Evolutionary conservation across 306 rosid genomes (phyloP), one percentile per base, ranked within the genome.

Genomic region (Sesbania bispinosa): DNA sequence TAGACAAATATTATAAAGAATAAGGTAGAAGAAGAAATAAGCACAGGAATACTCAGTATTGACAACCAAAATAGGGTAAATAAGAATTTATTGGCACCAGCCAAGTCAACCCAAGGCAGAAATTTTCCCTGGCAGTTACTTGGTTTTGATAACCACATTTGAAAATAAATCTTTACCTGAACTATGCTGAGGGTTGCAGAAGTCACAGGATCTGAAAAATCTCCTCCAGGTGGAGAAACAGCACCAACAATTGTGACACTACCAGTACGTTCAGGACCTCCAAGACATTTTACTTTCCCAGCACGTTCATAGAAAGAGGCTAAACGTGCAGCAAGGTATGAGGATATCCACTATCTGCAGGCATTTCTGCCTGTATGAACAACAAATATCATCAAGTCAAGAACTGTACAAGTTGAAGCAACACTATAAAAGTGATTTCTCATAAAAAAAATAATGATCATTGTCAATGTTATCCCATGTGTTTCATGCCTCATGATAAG

Each of bases 361-460:
- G 99, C 99, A 95, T 95, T 85, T 95, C 99, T 6, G 99, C 99
- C 99, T 95, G 86, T n/a, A n/a, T n/a, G n/a, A n/a, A n/a, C n/a
- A n/a, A n/a, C n/a, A n/a, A n/a, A n/a, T n/a, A n/a, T n/a, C n/a
- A n/a, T n/a, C n/a, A n/a, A n/a, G n/a, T n/a, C n/a, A n/a, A n/a
- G n/a, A n/a, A n/a, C n/a, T n/a, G n/a, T n/a, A n/a, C n/a, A n/a
- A n/a, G n/a, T n/a, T n/a, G n/a, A n/a, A n/a, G n/a, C n/a, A n/a
- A n/a, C n/a, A n/a, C n/a, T n/a, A n/a, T n/a, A n/a, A n/a, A n/a
- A n/a, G n/a, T n/a, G n/a, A n/a, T n/a, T n/a, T n/a, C n/a, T n/a
- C n/a, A n/a, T n/a, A n/a, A n/a, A n/a, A n/a, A n/a, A n/a, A n/a
- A n/a, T n/a, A n/a, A n/a, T n/a, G 48, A 71, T 62, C 62, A 45